phyloP scores from a whole-genome alignment of 371 early-diverging fungal species.

The Actinomucor elegans region DNA sequence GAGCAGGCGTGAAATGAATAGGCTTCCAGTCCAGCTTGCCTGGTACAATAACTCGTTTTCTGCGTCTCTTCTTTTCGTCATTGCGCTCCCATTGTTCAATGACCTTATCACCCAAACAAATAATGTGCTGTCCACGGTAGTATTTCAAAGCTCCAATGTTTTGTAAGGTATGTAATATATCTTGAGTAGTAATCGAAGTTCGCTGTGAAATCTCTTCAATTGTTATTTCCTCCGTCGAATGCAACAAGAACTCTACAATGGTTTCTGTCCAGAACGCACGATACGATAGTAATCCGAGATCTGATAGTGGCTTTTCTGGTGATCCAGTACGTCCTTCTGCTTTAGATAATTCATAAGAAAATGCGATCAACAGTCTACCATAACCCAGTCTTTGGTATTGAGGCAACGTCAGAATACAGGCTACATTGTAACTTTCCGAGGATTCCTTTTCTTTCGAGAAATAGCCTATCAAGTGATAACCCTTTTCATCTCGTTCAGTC shows the following conservation, averaged over 20 bases:
- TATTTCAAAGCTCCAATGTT: slow-evolving; percentile 92
- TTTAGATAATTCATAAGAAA: slow-evolving; percentile 96
- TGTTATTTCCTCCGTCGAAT: slow-evolving; percentile 54
- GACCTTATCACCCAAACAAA: slow-evolving; percentile 87
- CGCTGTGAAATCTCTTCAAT: slow-evolving; percentile 87
- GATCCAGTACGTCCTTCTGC: slow-evolving; percentile 95
- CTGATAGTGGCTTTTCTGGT: slow-evolving; percentile 99
- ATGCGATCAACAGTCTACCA: slow-evolving; percentile 96
- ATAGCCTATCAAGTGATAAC: slow-evolving; percentile 96
- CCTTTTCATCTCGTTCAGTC: slow-evolving; percentile 80
- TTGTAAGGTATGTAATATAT: slow-evolving; percentile 93
- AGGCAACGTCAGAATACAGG: slow-evolving; percentile 99
- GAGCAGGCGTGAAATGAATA: slow-evolving; percentile 74
- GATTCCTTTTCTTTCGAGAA: slow-evolving; percentile 99
- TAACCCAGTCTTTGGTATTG: slow-evolving; percentile 98
- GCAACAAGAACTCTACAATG: slow-evolving; percentile 61
- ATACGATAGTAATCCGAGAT: slow-evolving; percentile 96
- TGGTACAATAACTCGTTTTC: slow-evolving; percentile 75
- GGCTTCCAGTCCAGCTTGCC: slow-evolving; percentile 80
- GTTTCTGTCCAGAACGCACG: slow-evolving; percentile 96
- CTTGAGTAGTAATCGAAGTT: slow-evolving; percentile 91
- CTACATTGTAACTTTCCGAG: slow-evolving; percentile 96
- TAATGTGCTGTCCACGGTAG: slow-evolving; percentile 91
- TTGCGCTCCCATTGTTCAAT: slow-evolving; percentile 76
- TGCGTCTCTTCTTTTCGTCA: slow-evolving; percentile 58